Percentiles rank a stretch among this genome's conserved stretches.
Conservation (phyloP, 202 grass and related monocot species). For the Elaeis oleifera region DNA sequence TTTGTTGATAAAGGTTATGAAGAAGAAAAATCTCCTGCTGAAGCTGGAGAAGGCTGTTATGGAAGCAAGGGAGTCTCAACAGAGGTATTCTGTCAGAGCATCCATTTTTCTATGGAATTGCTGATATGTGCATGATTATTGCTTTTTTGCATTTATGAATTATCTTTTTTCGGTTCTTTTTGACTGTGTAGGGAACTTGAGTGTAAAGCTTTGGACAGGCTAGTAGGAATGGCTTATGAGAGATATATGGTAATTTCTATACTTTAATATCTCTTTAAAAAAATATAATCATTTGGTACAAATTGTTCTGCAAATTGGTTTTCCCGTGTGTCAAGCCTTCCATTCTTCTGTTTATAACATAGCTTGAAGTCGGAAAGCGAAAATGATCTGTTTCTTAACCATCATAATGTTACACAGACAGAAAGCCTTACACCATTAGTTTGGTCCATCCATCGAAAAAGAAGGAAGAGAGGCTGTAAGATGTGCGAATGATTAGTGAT, state of each 20-base stretch:
- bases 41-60: conserved; percentile 20
- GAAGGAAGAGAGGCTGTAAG: no score
- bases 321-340: conserved; percentile 7
- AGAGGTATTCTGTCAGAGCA: conserved; percentile 39
- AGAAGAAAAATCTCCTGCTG: background rate
- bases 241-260: conserved; percentile 81
- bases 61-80: conserved; percentile 57
- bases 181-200: conserved; percentile 56
- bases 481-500: no score
- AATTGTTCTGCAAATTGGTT: background rate
- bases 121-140: conserved; percentile 13
- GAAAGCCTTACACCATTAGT: no score
- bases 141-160: conserved; percentile 21
- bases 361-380: background rate
- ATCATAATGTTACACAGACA: no score
- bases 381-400: no score
- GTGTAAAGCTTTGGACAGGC: conserved; percentile 52
- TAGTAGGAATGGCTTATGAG: conserved; percentile 61
- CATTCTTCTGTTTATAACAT: conserved; percentile 5
- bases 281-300: conserved; percentile 12
- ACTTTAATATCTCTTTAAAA: conserved; percentile 22
- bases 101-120: conserved; percentile 2
- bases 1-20: background rate
- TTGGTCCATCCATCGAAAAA: no score
- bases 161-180: conserved; percentile 11